Evolutionary conservation across 2,329 filamentous ascomycete species (phyloP), one percentile per base, ranked within the genome.

Genomic region (Aspergillus proliferans): DNA sequence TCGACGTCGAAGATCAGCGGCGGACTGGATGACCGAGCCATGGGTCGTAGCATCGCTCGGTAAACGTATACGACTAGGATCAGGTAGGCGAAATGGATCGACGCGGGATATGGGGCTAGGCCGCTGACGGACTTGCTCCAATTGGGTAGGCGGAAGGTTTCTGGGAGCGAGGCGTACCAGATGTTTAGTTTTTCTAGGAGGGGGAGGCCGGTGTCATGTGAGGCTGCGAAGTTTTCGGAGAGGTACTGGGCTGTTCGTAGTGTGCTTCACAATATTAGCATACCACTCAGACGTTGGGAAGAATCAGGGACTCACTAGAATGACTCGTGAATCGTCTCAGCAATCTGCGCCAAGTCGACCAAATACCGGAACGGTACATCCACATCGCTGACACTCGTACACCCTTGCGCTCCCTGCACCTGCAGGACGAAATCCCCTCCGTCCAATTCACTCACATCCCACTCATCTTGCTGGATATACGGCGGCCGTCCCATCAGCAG

Each of bases 401-500:
- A 12, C 15, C 38, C 38, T 9, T 19, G 15, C 4, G 51, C 58
- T 12, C 48, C 46, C 12, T 47, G 49, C 15, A 42, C 21, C n/a
- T 49, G 47, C 14, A 46, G 41, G 8, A 48, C 40, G 41, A 68
- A 67, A 45, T 68, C 65, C 0, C 51, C 52, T 19, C 58, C 59
- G 9, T 64, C 60, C 8, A 68, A 46, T 26, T 65, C 58, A 39
- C 57, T 58, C 10, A 68, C 63, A 36, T 66, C 61, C 67, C 67
- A 71, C 39, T 71, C 66, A 3, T 62, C 61, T 0, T 49, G 48
- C 3, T 60, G 60, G 22, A 71, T 66, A 43, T 65, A 68, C 1
- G 68, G 61, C 2, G 69, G 69, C 2, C 66, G 59, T 0, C 69
- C 69, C 49, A 62, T 54, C 6, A 70, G 57, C n/a, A 72, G 47